A percentile compares a stretch with the other conserved stretches of the same genome.
Conservation (phyloP, 169 alveolate genomes). For the Blepharisma undulans region DNA sequence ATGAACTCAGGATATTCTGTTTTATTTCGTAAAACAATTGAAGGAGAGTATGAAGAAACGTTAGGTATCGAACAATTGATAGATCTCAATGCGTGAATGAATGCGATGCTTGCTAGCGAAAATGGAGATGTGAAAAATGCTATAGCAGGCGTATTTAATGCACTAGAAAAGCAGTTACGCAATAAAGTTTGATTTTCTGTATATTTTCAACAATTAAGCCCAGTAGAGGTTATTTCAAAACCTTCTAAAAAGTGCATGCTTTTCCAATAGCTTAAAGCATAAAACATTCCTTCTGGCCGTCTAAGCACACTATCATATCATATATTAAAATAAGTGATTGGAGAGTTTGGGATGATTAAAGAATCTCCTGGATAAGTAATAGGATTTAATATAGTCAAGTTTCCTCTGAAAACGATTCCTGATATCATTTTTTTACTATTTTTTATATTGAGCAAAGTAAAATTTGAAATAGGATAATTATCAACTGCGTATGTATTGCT, state of each 20-base stretch:
- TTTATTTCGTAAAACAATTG: not conserved
- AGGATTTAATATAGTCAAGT: not conserved
- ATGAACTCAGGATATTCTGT: not conserved
- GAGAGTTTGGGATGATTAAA: not conserved
- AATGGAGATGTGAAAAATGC: not conserved
- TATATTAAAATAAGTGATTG: not conserved
- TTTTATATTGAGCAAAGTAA: not conserved
- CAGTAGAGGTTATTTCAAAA: not conserved
- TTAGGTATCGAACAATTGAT: not conserved
- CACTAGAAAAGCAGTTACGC: not conserved
- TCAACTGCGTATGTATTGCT: not conserved
- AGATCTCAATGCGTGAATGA: not conserved
- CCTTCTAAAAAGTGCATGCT: not conserved
- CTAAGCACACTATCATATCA: not conserved
- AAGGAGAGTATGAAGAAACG: not conserved
- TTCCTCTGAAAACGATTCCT: not conserved
- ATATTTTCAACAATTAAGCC: not conserved
- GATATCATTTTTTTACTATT: not conserved
- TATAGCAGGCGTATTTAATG: not conserved
- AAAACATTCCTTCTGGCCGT: not conserved
- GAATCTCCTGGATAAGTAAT: not conserved
- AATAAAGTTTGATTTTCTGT: not conserved
- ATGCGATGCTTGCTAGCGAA: not conserved
- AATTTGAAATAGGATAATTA: not conserved
- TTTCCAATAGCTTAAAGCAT: not conserved